phyloP scores from a whole-genome alignment of 768 basidiomycete species.

The Melanogaster broomeanus region DNA sequence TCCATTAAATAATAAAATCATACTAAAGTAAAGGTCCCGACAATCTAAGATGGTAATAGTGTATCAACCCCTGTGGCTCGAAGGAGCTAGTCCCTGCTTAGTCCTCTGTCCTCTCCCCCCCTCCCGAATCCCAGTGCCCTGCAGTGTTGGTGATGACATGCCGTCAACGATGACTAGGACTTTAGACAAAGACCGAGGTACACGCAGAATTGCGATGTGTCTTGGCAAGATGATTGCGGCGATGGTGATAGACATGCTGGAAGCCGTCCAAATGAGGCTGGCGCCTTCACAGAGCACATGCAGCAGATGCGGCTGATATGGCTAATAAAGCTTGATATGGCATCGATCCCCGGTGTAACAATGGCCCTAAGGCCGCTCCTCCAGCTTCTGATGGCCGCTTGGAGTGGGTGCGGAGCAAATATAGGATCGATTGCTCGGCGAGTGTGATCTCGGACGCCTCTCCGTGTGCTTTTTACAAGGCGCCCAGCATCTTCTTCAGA shows the following conservation, averaged over 20 bases:
- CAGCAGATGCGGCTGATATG: background rate
- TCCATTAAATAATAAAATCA: background rate
- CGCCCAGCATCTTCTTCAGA: constrained; percentile 12
- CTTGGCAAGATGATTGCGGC: background rate
- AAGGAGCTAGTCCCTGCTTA: background rate
- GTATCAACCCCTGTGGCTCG: background rate
- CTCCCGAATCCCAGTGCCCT: background rate
- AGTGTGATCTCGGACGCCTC: background rate
- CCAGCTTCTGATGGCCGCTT: background rate
- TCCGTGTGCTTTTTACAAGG: background rate
- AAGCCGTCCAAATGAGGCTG: background rate
- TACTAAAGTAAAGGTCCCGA: background rate
- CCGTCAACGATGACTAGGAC: background rate
- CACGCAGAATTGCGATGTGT: background rate
- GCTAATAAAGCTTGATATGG: background rate
- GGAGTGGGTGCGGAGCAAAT: background rate
- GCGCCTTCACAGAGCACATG: background rate
- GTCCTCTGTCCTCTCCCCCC: background rate
- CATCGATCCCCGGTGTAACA: background rate
- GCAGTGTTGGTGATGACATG: background rate
- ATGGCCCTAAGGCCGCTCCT: background rate
- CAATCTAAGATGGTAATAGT: background rate
- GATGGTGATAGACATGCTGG: background rate
- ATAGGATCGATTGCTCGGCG: background rate
- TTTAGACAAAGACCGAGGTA: background rate